Evolutionary conservation across 2,329 filamentous ascomycete species (phyloP).

Genomic region (Epichloe sylvatica): DNA sequence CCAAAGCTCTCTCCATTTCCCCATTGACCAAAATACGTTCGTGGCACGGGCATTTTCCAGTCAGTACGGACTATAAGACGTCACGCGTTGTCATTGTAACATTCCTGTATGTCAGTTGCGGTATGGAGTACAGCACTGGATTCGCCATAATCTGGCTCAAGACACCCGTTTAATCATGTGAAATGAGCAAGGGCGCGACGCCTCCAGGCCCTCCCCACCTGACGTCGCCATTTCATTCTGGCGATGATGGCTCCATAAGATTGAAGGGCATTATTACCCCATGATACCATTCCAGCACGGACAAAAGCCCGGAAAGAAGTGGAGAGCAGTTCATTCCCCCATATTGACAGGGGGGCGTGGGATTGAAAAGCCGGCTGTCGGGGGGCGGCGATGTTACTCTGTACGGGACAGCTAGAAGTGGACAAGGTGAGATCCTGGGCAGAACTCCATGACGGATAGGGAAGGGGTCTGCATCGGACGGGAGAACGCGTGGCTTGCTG

Average conservation of each 20-base stretch:
- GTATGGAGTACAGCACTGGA: neutral
- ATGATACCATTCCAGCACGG: neutral
- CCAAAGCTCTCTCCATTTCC: neutral
- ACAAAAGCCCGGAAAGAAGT: neutral
- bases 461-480: neutral
- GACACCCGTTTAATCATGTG: neutral
- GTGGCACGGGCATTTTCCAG: neutral
- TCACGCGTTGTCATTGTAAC: neutral
- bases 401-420: neutral
- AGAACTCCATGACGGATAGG: neutral
- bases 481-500: neutral
- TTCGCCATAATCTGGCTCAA: neutral
- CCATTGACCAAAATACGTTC: no score
- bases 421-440: neutral
- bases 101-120: neutral
- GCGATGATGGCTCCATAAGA: neutral
- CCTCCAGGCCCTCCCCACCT: neutral
- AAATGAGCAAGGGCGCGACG: neutral
- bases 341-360: neutral
- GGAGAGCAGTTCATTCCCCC: neutral
- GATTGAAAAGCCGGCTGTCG: neutral
- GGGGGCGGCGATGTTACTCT: neutral
- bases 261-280: neutral
- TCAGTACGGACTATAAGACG: neutral
- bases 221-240: neutral